phyloP scores from a whole-genome alignment of 345 rosid species.

The Eucalyptus curtisii region DNA sequence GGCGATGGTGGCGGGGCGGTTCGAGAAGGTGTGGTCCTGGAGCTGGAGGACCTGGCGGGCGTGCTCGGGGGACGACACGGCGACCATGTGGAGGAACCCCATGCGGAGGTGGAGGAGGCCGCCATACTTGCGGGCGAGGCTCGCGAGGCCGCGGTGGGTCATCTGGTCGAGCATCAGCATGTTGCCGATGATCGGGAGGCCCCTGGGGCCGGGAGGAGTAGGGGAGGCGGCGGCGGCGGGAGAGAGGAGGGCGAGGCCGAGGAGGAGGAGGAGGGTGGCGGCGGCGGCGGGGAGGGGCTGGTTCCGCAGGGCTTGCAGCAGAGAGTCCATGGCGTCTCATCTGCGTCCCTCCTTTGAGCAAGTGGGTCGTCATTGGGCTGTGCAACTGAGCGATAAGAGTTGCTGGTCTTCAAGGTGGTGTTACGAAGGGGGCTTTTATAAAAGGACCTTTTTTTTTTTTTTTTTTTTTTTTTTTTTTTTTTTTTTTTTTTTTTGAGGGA shows the following conservation, averaged over 20 bases:
- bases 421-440: background rate
- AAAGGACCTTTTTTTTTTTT: background rate
- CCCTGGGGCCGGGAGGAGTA: constrained; percentile 92
- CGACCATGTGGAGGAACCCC: constrained; percentile 65
- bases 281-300: background rate
- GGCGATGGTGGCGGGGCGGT: constrained; percentile 79
- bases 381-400: background rate
- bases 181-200: constrained; percentile 77
- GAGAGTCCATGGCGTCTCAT: background rate
- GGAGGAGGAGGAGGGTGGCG: constrained; percentile 22
- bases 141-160: constrained; percentile 82
- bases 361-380: background rate
- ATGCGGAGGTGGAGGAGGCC: constrained; percentile 72
- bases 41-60: constrained; percentile 78
- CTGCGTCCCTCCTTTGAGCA: background rate
- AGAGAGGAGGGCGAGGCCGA: constrained; percentile 14
- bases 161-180: constrained; percentile 87
- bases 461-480: too few species aligned
- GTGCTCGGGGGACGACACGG: constrained; percentile 55
- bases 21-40: constrained; percentile 83
- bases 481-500: too few species aligned
- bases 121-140: constrained; percentile 54
- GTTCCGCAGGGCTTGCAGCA: background rate
- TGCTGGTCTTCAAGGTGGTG: background rate
- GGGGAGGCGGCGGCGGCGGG: constrained; percentile 26